Percentiles rank a stretch among this genome's conserved stretches.
phyloP scores from a whole-genome alignment of 2,329 filamentous ascomycete genomes.

The Eutypella sp. region DNA sequence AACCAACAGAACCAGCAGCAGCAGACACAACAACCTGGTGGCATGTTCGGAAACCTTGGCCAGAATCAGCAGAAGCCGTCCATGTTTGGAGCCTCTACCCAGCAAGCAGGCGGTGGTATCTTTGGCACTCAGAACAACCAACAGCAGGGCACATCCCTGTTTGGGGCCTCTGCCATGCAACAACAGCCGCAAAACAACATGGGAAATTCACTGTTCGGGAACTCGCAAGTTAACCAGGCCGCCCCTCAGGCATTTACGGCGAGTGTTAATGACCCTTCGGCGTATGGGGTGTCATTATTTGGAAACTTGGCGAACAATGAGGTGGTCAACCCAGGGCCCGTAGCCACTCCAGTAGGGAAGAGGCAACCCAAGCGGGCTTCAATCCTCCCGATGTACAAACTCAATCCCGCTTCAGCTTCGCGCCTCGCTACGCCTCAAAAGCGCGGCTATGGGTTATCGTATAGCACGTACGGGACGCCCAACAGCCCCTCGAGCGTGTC shows the following conservation, averaged over 20 bases:
- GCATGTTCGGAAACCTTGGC: constrained; percentile 46
- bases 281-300: constrained; percentile 87
- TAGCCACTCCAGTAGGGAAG: constrained; percentile 82
- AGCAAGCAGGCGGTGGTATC: constrained; percentile 42
- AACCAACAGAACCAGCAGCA: constrained; percentile 35
- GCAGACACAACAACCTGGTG: constrained; percentile 28
- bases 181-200: constrained; percentile 41
- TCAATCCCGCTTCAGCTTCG: constrained; percentile 74
- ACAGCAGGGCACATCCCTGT: constrained; percentile 39
- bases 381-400: constrained; percentile 79
- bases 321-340: constrained; percentile 71
- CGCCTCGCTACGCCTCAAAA: constrained; percentile 81
- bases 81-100: constrained; percentile 46
- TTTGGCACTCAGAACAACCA: constrained; percentile 49
- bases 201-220: constrained; percentile 56
- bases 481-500: constrained; percentile 61
- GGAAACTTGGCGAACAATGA: constrained; percentile 61
- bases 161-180: constrained; percentile 41
- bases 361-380: constrained; percentile 71
- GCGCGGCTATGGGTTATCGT: constrained; percentile 85
- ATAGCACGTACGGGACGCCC: constrained; percentile 85
- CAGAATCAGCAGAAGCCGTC: constrained; percentile 52
- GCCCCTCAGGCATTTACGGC: constrained; percentile 67
- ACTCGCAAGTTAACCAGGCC: constrained; percentile 40
- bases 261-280: constrained; percentile 76